phyloP scores from a whole-genome alignment of 2,329 filamentous ascomycete species.

The Lachnellula occidentalis region DNA sequence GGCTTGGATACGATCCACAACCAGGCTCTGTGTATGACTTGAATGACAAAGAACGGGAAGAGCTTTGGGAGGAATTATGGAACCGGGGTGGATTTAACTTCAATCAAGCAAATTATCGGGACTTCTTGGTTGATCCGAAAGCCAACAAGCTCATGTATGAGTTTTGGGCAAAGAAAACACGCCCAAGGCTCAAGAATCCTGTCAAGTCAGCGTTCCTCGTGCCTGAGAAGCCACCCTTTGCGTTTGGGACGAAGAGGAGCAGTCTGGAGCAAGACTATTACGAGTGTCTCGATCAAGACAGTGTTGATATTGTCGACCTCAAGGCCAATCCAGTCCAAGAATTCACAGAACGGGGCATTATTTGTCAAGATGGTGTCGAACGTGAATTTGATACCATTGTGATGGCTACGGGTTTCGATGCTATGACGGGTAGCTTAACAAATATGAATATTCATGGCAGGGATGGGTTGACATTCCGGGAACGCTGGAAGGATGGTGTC shows the following conservation, averaged over 20 bases:
- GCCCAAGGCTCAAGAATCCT: slow-evolving; percentile 24
- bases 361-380: slow-evolving; percentile 23
- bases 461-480: slow-evolving; percentile 33
- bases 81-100: slow-evolving; percentile 33
- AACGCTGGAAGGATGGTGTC: slow-evolving; percentile 40
- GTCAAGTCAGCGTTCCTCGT: slow-evolving; percentile 21
- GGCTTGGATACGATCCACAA: not conserved
- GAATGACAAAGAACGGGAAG: slow-evolving; percentile 33
- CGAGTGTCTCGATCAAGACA: slow-evolving; percentile 41
- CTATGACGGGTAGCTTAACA: slow-evolving; percentile 39
- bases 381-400: slow-evolving; percentile 28
- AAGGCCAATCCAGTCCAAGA: slow-evolving; percentile 38
- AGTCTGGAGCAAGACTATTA: slow-evolving; percentile 44
- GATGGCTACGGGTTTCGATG: slow-evolving; percentile 33
- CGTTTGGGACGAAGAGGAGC: slow-evolving; percentile 47
- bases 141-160: slow-evolving; percentile 42
- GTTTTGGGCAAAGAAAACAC: slow-evolving; percentile 38
- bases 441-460: slow-evolving; percentile 41
- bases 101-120: slow-evolving; percentile 41
- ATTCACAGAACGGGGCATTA: slow-evolving; percentile 34
- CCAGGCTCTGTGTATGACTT: not conserved
- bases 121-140: slow-evolving; percentile 40
- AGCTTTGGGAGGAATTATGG: slow-evolving; percentile 40
- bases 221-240: slow-evolving; percentile 26
- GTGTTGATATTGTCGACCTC: slow-evolving; percentile 38